Conservation (phyloP, 805 yeast species). For the Wickerhamomyces mucosus region DNA sequence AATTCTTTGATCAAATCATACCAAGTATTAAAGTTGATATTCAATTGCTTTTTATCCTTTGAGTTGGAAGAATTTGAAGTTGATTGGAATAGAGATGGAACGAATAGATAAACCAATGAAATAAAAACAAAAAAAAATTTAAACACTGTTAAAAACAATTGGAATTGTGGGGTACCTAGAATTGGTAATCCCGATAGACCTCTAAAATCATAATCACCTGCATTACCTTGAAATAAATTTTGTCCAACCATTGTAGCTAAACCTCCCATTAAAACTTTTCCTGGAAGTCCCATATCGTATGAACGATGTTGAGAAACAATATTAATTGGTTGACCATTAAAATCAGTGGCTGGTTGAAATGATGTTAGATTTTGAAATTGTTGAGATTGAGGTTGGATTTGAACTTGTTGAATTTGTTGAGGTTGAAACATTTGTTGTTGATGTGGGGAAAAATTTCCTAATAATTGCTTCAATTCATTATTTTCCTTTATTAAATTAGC, state of each 20-base stretch:
- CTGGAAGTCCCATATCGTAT: conserved; percentile 21
- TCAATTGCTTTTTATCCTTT: conserved; percentile 1
- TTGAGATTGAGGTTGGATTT: conserved; percentile 5
- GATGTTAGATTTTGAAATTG: conserved; percentile 3
- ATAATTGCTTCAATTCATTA: conserved; percentile 29
- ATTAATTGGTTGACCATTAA: conserved; percentile 17
- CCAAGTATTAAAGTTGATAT: conserved; percentile 11
- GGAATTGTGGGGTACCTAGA: conserved; percentile 19
- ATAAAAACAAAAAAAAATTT: conserved; percentile 20
- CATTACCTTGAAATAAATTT: conserved; percentile 20
- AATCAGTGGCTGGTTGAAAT: conserved; percentile 18
- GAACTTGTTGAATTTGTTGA: conserved; percentile 7
- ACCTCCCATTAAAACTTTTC: conserved; percentile 36
- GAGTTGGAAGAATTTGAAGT: background rate
- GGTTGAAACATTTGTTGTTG: conserved; percentile 9
- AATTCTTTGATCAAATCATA: conserved; percentile 17
- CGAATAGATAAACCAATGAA: conserved; percentile 13
- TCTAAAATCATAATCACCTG: conserved; percentile 26
- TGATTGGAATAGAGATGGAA: conserved; percentile 11
- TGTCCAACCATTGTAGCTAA: conserved; percentile 38
- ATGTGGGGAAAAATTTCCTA: conserved; percentile 4
- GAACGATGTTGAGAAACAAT: conserved; percentile 16
- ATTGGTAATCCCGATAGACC: conserved; percentile 36
- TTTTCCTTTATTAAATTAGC: conserved; percentile 40
- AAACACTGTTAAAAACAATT: conserved; percentile 17